These are phyloP conservation scores for Blastobotrys robertii DNA, from an alignment of 805 yeast genomes.

Conservation along the genomic window DNA sequence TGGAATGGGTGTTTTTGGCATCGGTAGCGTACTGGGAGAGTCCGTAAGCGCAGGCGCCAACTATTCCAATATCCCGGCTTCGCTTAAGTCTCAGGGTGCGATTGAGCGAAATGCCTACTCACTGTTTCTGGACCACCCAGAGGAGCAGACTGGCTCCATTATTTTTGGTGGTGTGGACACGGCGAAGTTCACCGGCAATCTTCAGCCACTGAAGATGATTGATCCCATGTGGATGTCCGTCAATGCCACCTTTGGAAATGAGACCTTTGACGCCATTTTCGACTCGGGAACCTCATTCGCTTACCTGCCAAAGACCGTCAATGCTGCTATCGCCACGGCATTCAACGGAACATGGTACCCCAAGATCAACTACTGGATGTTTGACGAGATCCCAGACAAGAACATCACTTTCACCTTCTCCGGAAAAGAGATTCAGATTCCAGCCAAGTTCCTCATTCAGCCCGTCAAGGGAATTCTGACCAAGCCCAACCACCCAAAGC, in stretches of 20 bases:
- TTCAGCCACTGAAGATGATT: slow-evolving; percentile 31
- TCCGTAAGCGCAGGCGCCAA: slow-evolving; percentile 5
- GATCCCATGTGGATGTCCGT: neutral
- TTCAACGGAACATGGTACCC: slow-evolving; percentile 27
- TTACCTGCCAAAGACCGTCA: slow-evolving; percentile 35
- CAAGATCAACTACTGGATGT: neutral
- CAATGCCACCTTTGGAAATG: slow-evolving; percentile 5
- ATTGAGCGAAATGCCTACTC: slow-evolving; percentile 35
- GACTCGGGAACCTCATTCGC: slow-evolving; percentile 51
- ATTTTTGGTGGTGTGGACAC: slow-evolving; percentile 11
- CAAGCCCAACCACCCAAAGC: slow-evolving; percentile 19
- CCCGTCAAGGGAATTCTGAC: slow-evolving; percentile 25
- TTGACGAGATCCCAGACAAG: slow-evolving; percentile 18
- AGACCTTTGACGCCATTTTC: slow-evolving; percentile 23
- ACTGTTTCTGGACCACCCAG: slow-evolving; percentile 29
- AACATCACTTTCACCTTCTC: slow-evolving; percentile 17
- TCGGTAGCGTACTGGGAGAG: slow-evolving; percentile 19
- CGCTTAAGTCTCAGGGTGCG: slow-evolving; percentile 35
- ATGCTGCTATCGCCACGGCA: slow-evolving; percentile 25
- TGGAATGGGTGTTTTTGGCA: slow-evolving; percentile 19
- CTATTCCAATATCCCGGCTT: slow-evolving; percentile 52
- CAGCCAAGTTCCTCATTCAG: slow-evolving; percentile 21
- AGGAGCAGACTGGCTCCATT: slow-evolving; percentile 14
- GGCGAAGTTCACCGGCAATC: slow-evolving; percentile 11
- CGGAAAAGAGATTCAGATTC: slow-evolving; percentile 20